Evolutionary conservation across 1,284 basidiomycete species (phyloP), one percentile per base, ranked within the genome.

Genomic region (Microbotryum lychnidis-dioicae): DNA sequence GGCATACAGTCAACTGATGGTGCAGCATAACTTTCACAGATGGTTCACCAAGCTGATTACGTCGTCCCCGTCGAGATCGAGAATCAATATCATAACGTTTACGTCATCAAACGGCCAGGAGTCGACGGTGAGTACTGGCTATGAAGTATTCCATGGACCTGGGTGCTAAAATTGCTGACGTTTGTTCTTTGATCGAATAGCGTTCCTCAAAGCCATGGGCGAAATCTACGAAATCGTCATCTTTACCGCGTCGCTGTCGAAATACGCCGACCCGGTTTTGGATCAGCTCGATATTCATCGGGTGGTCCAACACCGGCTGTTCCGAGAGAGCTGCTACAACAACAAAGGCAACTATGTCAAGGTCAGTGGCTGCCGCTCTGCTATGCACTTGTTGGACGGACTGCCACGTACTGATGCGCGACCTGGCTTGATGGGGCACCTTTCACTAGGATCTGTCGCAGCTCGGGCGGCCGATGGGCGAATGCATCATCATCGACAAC

Each of bases 341-440:
- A 96, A 98, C 78, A 88, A 89, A 77, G 96, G 96, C 58, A 98
- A 96, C 78, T 98, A 97, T 75, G 96, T 99, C 77, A 99, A 98
- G 83, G 91, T 91, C 69, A 54, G 67, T 69, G 37, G 37, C 37
- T 56, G 20, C 31, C 31, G 25, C 33, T 23, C 45, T 4, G 46
- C 44, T 27, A 54, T 46, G 29, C 31, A 8, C n/a, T 3, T 18
- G 10, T 21, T 29, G 18, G 21, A 20, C 18, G 10, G 10, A n/a
- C 37, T 14, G 6, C n/a, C 21, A 27, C 6, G 1, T 44, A 7
- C 45, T 25, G 16, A 49, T 31, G 8, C 18, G 29, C 10, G 21
- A 7, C 45, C 48, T 49, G n/a, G 16, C 37, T 29, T 42, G 20
- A 49, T n/a, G 5, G 18, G 50, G 9, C 33, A 6, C 31, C 20